Evolutionary conservation across 2,329 filamentous ascomycete genomes (phyloP).

Genomic region (Claviceps digitariae): DNA sequence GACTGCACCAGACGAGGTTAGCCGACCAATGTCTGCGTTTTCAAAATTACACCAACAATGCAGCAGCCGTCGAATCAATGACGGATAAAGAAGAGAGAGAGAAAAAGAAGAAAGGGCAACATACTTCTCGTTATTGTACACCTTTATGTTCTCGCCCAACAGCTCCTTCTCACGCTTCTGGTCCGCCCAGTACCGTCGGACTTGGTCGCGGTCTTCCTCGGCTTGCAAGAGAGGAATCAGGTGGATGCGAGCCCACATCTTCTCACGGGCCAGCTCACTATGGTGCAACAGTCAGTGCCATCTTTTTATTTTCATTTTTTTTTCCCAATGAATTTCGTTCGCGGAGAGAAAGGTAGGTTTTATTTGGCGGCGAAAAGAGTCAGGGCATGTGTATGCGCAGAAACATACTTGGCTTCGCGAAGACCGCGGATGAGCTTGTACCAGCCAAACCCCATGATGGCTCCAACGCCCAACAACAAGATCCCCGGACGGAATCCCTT

Average conservation of each 20-base stretch:
- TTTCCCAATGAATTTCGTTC: too few relatives aligned
- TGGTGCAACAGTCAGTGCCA: background rate
- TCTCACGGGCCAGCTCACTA: slow-evolving; percentile 89
- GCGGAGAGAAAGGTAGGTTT: too few relatives aligned
- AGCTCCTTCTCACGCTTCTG: slow-evolving; percentile 83
- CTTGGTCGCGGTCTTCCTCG: slow-evolving; percentile 91
- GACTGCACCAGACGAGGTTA: slow-evolving; percentile 18
- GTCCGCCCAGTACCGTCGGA: slow-evolving; percentile 74
- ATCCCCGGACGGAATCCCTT: slow-evolving; percentile 76
- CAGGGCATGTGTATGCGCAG: background rate
- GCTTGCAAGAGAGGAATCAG: slow-evolving; percentile 88
- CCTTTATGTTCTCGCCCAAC: slow-evolving; percentile 66
- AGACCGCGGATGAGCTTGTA: slow-evolving; percentile 73
- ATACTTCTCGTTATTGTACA: slow-evolving; percentile 83
- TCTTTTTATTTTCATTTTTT: background rate
- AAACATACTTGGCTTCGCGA: slow-evolving; percentile 75
- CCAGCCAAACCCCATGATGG: slow-evolving; percentile 80
- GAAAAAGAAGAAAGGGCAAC: slow-evolving; percentile 16
- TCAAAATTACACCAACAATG: background rate
- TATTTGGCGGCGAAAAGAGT: background rate
- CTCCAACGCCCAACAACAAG: slow-evolving; percentile 63
- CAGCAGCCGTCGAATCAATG: too few relatives aligned
- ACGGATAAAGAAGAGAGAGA: background rate
- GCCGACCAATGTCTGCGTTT: background rate
- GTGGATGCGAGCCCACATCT: slow-evolving; percentile 96